These are phyloP conservation scores for Sphagnum fallax DNA, from an alignment of 228 moss, liverwort and hornwort species.

Conservation along the genomic window DNA sequence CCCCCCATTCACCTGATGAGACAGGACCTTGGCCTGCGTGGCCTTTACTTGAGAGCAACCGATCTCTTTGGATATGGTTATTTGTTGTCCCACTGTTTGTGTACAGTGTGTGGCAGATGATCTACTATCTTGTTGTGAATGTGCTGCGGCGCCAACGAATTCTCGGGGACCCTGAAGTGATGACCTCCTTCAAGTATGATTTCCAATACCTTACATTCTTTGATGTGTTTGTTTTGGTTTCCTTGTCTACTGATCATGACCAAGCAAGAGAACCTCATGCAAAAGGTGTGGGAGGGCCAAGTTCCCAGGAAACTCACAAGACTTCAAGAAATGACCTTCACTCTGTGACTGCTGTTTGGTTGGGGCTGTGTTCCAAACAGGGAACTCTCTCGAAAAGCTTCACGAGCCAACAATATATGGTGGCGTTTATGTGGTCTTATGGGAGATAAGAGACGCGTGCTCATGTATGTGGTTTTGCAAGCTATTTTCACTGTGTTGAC, in stretches of 20 bases:
- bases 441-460: conserved; percentile 46
- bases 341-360: no score
- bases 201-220: no score
- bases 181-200: conserved; percentile 87
- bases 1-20: conserved; percentile 80
- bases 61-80: conserved; percentile 82
- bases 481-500: conserved; percentile 58
- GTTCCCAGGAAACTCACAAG: no score
- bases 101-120: conserved; percentile 89
- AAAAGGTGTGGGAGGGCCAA: no score
- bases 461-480: conserved; percentile 60
- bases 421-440: conserved; percentile 52
- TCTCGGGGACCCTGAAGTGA: conserved; percentile 83
- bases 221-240: no score
- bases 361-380: conserved; percentile 9
- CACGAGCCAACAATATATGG: conserved; percentile 51
- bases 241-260: no score
- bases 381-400: conserved; percentile 54
- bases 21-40: conserved; percentile 99
- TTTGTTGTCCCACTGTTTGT: conserved; percentile 82
- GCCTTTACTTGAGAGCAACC: conserved; percentile 72
- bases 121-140: conserved; percentile 92
- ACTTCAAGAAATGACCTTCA: no score
- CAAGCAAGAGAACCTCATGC: no score
- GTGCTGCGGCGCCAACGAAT: conserved; percentile 82